A percentile compares a stretch with the other conserved stretches of the same genome.
These are phyloP conservation scores for Coelastrella sp. DNA, from an alignment of 139 green algal genomes.

Conservation along the genomic window DNA sequence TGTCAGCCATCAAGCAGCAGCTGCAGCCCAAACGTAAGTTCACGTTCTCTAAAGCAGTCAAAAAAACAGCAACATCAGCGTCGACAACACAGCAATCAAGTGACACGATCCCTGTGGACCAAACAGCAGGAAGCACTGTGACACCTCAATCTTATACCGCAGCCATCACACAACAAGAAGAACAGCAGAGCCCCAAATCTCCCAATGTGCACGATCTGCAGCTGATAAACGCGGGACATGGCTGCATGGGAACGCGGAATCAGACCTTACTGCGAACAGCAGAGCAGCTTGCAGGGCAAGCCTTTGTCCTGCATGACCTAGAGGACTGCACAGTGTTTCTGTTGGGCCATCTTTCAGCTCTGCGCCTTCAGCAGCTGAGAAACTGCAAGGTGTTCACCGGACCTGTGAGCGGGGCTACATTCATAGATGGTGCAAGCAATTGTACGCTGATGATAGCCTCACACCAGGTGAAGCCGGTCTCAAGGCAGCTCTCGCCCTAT, in stretches of 20 bases:
- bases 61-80: constrained; percentile 7
- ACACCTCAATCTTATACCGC: too few species aligned
- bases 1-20: constrained; percentile 54
- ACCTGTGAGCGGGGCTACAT: constrained; percentile 72
- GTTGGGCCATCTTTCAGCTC: constrained; percentile 64
- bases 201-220: constrained; percentile 48
- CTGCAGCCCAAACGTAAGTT: constrained; percentile 77
- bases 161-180: too few species aligned
- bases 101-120: neutral
- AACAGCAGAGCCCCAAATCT: constrained; percentile 8
- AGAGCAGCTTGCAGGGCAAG: constrained; percentile 41
- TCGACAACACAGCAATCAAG: neutral
- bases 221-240: constrained; percentile 52
- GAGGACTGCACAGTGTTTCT: constrained; percentile 71
- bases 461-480: constrained; percentile 54
- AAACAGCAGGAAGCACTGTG: too few species aligned
- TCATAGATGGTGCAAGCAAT: constrained; percentile 59
- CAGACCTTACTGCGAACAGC: neutral
- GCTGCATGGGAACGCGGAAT: constrained; percentile 42
- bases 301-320: constrained; percentile 63
- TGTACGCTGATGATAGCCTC: constrained; percentile 66
- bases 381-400: constrained; percentile 65
- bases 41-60: constrained; percentile 69
- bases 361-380: constrained; percentile 64
- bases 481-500: neutral